Conservation (phyloP, 176 grass and related monocot species). For the Oryza glaberrima region DNA sequence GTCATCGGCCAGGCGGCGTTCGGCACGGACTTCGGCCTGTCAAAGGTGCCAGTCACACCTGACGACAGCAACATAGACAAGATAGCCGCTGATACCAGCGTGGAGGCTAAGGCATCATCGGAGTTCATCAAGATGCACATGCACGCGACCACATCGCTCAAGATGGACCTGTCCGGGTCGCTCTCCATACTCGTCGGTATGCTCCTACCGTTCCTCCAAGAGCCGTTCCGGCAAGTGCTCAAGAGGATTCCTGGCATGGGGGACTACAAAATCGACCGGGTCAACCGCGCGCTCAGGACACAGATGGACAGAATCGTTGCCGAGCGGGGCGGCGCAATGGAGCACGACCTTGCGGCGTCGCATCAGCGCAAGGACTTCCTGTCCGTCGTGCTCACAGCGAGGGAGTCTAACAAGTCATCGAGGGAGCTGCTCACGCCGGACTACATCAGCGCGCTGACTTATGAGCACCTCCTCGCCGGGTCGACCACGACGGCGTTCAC, state of each 20-base stretch:
- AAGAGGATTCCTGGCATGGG: constrained; percentile 36
- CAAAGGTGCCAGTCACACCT: background rate
- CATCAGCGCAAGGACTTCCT: constrained; percentile 41
- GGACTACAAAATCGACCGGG: constrained; percentile 47
- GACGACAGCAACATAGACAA: background rate
- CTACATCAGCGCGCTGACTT: constrained; percentile 47
- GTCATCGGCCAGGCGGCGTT: constrained; percentile 53
- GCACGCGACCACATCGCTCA: constrained; percentile 55
- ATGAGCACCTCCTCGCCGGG: constrained; percentile 60
- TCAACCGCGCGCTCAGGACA: constrained; percentile 36
- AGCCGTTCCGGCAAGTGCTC: constrained; percentile 34
- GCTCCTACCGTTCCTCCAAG: constrained; percentile 48
- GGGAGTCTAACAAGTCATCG: constrained; percentile 9
- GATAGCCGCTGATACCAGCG: background rate
- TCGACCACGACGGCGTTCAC: constrained; percentile 55
- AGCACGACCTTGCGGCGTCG: background rate
- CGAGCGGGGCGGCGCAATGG: constrained; percentile 16
- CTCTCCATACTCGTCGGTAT: constrained; percentile 46
- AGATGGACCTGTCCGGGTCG: constrained; percentile 60
- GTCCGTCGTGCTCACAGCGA: constrained; percentile 44
- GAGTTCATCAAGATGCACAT: constrained; percentile 49
- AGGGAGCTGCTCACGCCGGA: constrained; percentile 51
- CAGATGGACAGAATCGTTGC: constrained; percentile 42
- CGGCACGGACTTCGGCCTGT: constrained; percentile 45
- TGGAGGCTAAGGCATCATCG: background rate